Evolutionary conservation across 495 filamentous ascomycete genomes (phyloP), one percentile per base, ranked within the genome.

Genomic region (Talaromyces proteolyticus): DNA sequence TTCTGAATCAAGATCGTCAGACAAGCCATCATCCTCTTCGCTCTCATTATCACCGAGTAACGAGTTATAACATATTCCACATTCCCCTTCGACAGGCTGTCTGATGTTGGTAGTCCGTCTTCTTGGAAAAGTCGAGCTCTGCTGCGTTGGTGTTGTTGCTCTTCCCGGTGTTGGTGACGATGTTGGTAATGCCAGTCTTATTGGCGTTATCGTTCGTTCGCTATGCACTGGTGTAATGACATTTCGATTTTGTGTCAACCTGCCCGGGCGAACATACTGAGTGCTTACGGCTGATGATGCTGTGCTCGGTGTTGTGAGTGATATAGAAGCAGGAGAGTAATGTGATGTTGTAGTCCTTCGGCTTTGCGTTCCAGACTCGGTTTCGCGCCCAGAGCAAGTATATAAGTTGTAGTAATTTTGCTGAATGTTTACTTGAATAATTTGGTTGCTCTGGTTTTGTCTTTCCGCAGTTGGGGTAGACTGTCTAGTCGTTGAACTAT

Each of bases 71-170:
- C 86, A 89, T 57, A 91, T 86, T 1, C 80, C 80, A 56, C 86
- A 89, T 51, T 89, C 84, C 17, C 81, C 86, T 39, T 87, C 82
- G 1, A 78, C 50, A 7, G 65, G 55, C 44, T 77, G 79, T 39
- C 77, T 74, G 20, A 66, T 70, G 17, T 10, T 34, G 29, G 29
- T 34, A 14, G 8, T 34, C 8, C 14, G 8, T 34, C 8, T 34
- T 34, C 29, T 34, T 34, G n/a, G n/a, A n/a, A n/a, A n/a, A n/a
- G n/a, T n/a, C n/a, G n/a, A n/a, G n/a, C n/a, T n/a, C n/a, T n/a
- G n/a, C n/a, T 14, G 29, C 29, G 29, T 4, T 34, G 29, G 29
- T 34, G 29, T 34, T 34, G 29, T 8, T 4, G 8, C 29, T 8
- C 14, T 14, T 34, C 29, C 14, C 29, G 29, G 29, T 34, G 29